Evolutionary conservation across 225 moss, liverwort and hornwort species (phyloP), one percentile per base, ranked within the genome.

Genomic region (Thuidium tamariscinum): DNA sequence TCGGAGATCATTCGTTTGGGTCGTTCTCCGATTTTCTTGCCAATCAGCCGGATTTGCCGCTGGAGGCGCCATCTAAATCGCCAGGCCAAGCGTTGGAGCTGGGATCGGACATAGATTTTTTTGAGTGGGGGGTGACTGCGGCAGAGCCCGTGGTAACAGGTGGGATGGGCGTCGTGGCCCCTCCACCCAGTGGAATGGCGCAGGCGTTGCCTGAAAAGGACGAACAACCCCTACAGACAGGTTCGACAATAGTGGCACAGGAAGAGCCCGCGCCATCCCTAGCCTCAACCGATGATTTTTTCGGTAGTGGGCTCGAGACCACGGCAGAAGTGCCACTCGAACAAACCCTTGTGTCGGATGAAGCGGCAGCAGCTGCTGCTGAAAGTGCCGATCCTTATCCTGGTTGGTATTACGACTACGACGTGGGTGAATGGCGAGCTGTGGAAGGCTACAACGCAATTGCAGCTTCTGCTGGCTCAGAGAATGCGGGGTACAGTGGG

Each of bases 1-100:
- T 97, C 73, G 95, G 97, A 62, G 86, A 90, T 29, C 95, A 94
- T 44, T 89, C 88, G 37, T 98, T 92, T 87, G 97, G 95, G 80
- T 98, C 96, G 75, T 98, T 96, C 90, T 95, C 97, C 54, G 97
- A 98, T 86, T 93, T 98, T 85, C 91, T 98, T 60, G 93, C 91
- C 62, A 83, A 86, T 32, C 86, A 94, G 81, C 80, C 85, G 77
- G 93, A 95, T 83, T 66, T 90, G 49, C 77, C 94, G 74, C 74
- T 26, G 64, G 82, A 83, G 30, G 60, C 49, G 10, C 67, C 76
- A 68, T 59, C 77, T 37, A 82, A 65, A 60, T 39, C 59, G 32
- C 87, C 77, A 83, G 57, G 76, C 60, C 87, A 65, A 79, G 76
- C 81, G 42, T 13, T 81, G 77, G 82, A 86, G 66, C 87, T 83